Evolutionary conservation across 768 basidiomycete genomes (phyloP).

Genomic region (Punctularia strigosozonata): DNA sequence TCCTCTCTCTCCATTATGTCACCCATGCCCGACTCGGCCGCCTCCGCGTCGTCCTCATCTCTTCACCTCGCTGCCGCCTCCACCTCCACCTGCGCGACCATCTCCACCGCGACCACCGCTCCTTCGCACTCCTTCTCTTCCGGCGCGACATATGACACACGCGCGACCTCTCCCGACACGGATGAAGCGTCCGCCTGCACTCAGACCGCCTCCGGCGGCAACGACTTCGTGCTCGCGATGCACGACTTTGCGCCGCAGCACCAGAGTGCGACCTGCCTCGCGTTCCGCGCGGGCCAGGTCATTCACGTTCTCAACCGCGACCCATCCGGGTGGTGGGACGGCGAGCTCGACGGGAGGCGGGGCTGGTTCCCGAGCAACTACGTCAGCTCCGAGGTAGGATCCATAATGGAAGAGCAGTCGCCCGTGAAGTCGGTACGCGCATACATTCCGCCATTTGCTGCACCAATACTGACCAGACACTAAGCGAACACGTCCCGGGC

Average conservation of each 20-base stretch:
- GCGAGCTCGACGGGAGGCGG: constrained; percentile 75
- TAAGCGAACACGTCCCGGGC: constrained; percentile 28
- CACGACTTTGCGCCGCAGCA: constrained; percentile 78
- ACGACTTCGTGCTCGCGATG: constrained; percentile 82
- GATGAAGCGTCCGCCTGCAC: too few species aligned
- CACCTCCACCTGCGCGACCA: constrained; percentile 7
- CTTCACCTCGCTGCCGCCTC: constrained; percentile 13
- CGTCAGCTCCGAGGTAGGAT: constrained; percentile 54
- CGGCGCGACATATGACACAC: constrained; percentile 3
- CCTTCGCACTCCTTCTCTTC: constrained; percentile 11
- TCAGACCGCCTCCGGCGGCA: constrained; percentile 12
- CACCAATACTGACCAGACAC: constrained; percentile 4
- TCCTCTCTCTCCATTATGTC: constrained; percentile 8
- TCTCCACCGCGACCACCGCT: background rate
- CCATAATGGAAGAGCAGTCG: constrained; percentile 48
- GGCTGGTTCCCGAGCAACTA: constrained; percentile 99
- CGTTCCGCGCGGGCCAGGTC: constrained; percentile 83
- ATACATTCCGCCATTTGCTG: background rate
- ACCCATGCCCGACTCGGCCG: constrained; percentile 7
- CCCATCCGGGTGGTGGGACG: constrained; percentile 96
- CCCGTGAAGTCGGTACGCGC: constrained; percentile 29
- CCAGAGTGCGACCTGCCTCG: constrained; percentile 68
- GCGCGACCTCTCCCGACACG: too few species aligned
- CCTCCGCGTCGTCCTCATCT: constrained; percentile 12
- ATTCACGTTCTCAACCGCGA: constrained; percentile 88